phyloP scores from a whole-genome alignment of 148 eudicot species.

The Vaccinium darrowii region DNA sequence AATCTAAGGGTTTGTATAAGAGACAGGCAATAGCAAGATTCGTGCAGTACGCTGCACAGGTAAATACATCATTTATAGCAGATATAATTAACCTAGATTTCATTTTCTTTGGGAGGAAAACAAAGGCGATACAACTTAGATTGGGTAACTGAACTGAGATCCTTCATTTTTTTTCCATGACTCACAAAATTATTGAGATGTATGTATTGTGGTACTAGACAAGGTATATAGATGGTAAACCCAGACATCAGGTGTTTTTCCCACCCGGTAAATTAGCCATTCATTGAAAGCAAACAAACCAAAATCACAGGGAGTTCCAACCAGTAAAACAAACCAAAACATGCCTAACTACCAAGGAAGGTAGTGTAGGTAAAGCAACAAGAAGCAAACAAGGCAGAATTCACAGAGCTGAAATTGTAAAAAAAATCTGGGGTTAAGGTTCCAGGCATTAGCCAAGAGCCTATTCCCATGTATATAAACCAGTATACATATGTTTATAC shows the following conservation, averaged over 20 bases:
- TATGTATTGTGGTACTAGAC: not conserved
- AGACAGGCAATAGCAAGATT: not conserved
- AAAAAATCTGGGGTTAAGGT: no score
- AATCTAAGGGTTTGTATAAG: not conserved
- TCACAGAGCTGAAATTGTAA: no score
- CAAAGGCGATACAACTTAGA: not conserved
- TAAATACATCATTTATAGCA: not conserved
- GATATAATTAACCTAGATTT: not conserved
- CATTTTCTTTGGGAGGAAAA: not conserved
- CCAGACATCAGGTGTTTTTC: not conserved
- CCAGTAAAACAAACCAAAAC: no score
- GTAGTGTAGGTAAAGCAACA: no score
- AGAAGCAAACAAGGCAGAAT: no score
- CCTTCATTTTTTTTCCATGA: not conserved
- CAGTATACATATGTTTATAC: not conserved
- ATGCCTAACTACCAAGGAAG: no score
- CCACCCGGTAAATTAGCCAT: no score
- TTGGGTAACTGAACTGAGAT: not conserved
- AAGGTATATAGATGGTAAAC: not conserved
- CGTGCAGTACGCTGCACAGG: not conserved
- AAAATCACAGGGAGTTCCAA: no score
- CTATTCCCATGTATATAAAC: not conserved
- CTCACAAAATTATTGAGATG: not conserved
- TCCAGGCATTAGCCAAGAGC: no score
- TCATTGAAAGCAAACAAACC: no score